Base-by-base conservation (phyloP, 2,329 filamentous ascomycete genomes). In the Coniochaeta sp. region DNA sequence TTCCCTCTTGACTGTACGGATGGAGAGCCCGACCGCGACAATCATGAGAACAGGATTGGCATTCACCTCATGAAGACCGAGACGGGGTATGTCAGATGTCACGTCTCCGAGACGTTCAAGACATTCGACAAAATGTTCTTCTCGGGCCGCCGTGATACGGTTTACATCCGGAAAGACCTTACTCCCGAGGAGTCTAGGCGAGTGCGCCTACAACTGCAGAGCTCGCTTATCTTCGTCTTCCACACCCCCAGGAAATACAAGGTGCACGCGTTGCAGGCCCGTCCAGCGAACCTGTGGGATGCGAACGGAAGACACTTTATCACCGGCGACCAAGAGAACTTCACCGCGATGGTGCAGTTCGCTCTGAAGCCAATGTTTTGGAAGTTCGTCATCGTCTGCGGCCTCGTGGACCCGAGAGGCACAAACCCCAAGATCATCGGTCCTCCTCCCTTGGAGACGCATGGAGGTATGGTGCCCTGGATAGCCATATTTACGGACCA, bases 61-160 rank as follows among this genome's bases (percentile, higher is more conserved):
- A 48, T 54, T 8, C 52, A 52, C 9, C 51, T 54, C 1, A 54
- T 54, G 51, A 52, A 54, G 48, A 54, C 53, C 1, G 51, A 54
- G 26, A 28, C 28, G 3, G 51, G 51, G 1, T 54, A 46, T 8
- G 51, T 54, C n/a, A 47, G 53, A 14, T 51, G 49, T 24, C 30
- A 46, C 20, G 38, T 50, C 5, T 48, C 51, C 4, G 33, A 54
- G n/a, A 24, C 52, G 10, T 54, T 49, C 48, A 18, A 31, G 4
- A 54, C 53, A 8, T 50, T 48, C 2, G 48, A 52, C 16, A 48
- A 49, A 7, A 45, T 10, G 5, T 52, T 54, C 14, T 54, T 50
- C 50, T 31, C 38, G 3, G 53, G 51, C 1, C 10, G 28, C 7
- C 50, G 10, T 18, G 31, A 1, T 8, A 50, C 51, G 8, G 51